Percentiles rank a stretch among this genome's conserved stretches.
phyloP scores from a whole-genome alignment of 2,329 filamentous ascomycete species.

The Diplodia seriata region DNA sequence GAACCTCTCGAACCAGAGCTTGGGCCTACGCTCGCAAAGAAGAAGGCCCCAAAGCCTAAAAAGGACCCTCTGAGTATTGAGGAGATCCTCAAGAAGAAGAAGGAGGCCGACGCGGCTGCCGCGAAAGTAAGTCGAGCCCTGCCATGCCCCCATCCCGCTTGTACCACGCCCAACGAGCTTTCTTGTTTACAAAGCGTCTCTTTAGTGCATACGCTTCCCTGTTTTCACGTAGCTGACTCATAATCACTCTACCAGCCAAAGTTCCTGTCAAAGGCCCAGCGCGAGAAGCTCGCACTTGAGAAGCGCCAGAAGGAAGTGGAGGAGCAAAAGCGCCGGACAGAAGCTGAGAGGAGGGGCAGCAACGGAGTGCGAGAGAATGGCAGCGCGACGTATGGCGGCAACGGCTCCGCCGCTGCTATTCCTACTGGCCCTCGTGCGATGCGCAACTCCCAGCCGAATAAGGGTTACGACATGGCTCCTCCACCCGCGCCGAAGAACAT shows the following conservation, averaged over 20 bases:
- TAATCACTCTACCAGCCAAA: constrained; percentile 64
- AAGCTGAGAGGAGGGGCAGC: constrained; percentile 44
- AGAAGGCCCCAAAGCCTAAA: constrained; percentile 55
- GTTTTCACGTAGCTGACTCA: constrained; percentile 36
- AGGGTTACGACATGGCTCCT: constrained; percentile 61
- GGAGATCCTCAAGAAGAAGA: constrained; percentile 83
- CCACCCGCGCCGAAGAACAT: constrained; percentile 55
- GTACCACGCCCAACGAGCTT: constrained; percentile 5
- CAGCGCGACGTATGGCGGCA: constrained; percentile 31
- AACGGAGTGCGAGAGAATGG: constrained; percentile 32
- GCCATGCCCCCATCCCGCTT: constrained; percentile 3
- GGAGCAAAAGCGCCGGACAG: constrained; percentile 62
- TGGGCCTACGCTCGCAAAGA: constrained; percentile 52
- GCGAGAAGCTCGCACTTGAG: constrained; percentile 80
- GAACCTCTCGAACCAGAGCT: constrained; percentile 39
- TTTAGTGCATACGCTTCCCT: constrained; percentile 36
- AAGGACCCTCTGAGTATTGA: constrained; percentile 77
- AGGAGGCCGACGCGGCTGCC: constrained; percentile 81
- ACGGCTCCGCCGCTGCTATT: constrained; percentile 48
- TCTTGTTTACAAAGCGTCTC: constrained; percentile 38
- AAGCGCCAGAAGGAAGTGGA: constrained; percentile 76
- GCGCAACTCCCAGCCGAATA: constrained; percentile 53
- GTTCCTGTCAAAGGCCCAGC: constrained; percentile 82
- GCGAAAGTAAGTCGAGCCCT: constrained; percentile 65
- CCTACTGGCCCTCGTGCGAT: constrained; percentile 60